Percentiles rank a stretch among this genome's conserved stretches.
Conservation (phyloP, 2,329 filamentous ascomycete genomes). For the Sporothrix humicola region DNA sequence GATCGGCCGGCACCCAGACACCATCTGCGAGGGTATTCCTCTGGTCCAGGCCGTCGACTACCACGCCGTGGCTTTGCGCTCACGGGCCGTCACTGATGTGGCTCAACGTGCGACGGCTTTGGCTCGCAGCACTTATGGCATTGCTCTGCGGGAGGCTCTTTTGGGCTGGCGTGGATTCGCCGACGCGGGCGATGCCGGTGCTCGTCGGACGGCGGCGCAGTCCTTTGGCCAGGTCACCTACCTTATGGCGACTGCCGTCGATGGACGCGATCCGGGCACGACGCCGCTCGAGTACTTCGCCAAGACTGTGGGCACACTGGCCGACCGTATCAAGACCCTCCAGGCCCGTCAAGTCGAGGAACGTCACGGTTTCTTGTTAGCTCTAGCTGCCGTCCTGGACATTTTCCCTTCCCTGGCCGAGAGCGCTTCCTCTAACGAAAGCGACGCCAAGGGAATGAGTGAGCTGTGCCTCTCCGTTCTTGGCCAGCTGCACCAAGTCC, state of each 20-base stretch:
- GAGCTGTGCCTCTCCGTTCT: constrained; percentile 10
- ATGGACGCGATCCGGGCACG: not conserved
- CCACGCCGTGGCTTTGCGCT: constrained; percentile 86
- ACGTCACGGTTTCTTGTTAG: constrained; percentile 69
- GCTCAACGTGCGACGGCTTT: constrained; percentile 71
- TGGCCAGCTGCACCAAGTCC: constrained; percentile 44
- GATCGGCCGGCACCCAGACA: constrained; percentile 89
- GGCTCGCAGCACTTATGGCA: constrained; percentile 67
- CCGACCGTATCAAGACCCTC: constrained; percentile 53
- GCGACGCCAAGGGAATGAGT: not conserved
- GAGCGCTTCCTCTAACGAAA: not conserved
- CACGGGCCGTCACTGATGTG: constrained; percentile 80
- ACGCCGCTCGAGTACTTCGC: constrained; percentile 42
- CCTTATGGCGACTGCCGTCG: constrained; percentile 39
- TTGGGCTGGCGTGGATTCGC: constrained; percentile 88
- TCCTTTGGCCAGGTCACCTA: constrained; percentile 68
- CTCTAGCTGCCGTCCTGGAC: constrained; percentile 64
- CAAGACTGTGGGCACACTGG: constrained; percentile 49
- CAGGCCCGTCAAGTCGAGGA: constrained; percentile 68
- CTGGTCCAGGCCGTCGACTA: constrained; percentile 93
- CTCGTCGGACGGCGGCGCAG: constrained; percentile 72
- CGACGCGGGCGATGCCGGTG: constrained; percentile 73
- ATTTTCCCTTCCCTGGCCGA: constrained; percentile 48
- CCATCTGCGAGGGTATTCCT: constrained; percentile 77
- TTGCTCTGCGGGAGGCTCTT: constrained; percentile 71